Evolutionary conservation across 306 rosid species (phyloP).

Genomic region (Malus orientalis): DNA sequence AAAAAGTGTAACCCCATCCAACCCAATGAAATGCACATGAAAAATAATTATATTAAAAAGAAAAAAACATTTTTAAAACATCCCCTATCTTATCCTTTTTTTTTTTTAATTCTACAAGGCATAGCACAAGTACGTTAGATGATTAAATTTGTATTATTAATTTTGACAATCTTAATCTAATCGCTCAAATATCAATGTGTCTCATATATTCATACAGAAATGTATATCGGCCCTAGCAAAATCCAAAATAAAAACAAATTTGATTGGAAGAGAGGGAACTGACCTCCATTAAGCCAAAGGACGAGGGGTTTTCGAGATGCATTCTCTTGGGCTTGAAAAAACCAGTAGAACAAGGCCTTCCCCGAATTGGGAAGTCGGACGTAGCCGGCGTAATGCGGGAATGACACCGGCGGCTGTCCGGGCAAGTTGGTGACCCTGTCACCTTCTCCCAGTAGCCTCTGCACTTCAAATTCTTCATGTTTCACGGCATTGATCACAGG

Average conservation of each 20-base stretch:
- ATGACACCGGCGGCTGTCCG: slow-evolving; percentile 48
- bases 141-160: no score
- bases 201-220: background rate
- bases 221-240: background rate
- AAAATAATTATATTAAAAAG: no score
- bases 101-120: no score
- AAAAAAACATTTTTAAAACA: background rate
- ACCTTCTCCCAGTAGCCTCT: slow-evolving; percentile 22
- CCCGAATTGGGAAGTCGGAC: slow-evolving; percentile 22
- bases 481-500: background rate
- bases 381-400: slow-evolving; percentile 58
- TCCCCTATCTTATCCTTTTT: background rate
- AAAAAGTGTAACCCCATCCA: background rate
- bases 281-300: slow-evolving; percentile 80
- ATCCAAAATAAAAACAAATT: background rate
- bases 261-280: background rate
- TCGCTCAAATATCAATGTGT: no score
- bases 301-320: slow-evolving; percentile 44
- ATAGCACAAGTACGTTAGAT: background rate
- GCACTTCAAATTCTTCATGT: background rate
- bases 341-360: slow-evolving; percentile 69
- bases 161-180: no score
- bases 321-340: slow-evolving; percentile 48
- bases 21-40: background rate
- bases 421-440: slow-evolving; percentile 50